Base-by-base conservation (phyloP, 2,329 filamentous ascomycete genomes). In the Ambrosiella beaveri region DNA sequence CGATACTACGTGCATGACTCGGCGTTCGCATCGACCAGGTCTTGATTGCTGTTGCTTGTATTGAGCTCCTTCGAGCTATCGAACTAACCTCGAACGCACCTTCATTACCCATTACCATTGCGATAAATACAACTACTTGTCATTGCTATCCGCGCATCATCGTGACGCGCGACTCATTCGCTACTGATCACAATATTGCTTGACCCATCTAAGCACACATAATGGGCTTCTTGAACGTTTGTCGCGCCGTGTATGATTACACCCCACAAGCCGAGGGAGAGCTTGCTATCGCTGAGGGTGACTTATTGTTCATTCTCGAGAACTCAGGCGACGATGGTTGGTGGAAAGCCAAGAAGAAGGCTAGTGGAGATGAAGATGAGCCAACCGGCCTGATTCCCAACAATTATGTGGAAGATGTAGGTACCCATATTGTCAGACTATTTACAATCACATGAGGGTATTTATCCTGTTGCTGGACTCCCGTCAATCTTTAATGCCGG, bases 271-370 rank as follows among this genome's bases (percentile, higher is more conserved):
- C 82, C 65, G 85, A 88, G 66, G 86, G 86, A 63, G 91, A 97
- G 78, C 78, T 97, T 61, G 78, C 84, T 63, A 86, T 97, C 65
- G 75, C 73, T 58, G 90, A 96, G 67, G 89, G 89, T 60, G 91
- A 96, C 71, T 69, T 96, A 62, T 80, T 97, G 61, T 96, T 90
- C 70, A 77, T 96, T 59, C 73, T 95, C 59, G 88, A 95, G 65
- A 94, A 94, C 73, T 85, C 81, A 63, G 69, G 72, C 55, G 82
- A 86, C 39, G 78, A 81, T 82, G 72, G 88, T 68, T 97, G 93
- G 93, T 97, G 93, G 93, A 93, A 84, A 70, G 88, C 86, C 53
- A 95, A 95, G 76, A 95, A 94, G 76, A 88, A 84, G 73, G 88
- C 89, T 63, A 80, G 79, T 38, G 78, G 75, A 35, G 86, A 90